Evolutionary conservation across 371 early-diverging fungal species (phyloP).

Genomic region (Syncephalastrum sp.): DNA sequence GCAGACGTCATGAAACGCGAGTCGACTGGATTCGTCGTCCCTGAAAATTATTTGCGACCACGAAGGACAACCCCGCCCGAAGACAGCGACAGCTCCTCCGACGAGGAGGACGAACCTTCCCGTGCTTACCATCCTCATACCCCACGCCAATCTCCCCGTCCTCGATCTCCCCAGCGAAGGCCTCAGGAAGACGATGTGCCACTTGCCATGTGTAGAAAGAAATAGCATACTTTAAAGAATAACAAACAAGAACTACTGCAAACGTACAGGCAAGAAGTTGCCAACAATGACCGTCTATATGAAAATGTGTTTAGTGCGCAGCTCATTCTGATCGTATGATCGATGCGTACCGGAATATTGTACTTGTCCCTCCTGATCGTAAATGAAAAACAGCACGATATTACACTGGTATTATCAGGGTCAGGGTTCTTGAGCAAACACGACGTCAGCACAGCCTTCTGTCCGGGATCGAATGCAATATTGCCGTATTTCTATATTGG

Average conservation of each 20-base stretch:
- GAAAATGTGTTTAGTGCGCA: background rate
- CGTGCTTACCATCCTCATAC: constrained; percentile 4
- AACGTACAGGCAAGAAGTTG: constrained; percentile 75
- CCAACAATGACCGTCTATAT: constrained; percentile 75
- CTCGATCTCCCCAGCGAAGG: constrained; percentile 5
- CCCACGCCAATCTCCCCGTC: constrained; percentile 4
- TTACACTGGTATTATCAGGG: constrained; percentile 54
- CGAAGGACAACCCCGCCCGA: constrained; percentile 5
- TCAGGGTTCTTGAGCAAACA: constrained; percentile 68
- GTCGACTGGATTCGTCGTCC: constrained; percentile 46
- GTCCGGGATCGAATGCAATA: constrained; percentile 92
- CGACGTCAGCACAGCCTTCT: constrained; percentile 92
- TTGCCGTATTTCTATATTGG: constrained; percentile 83
- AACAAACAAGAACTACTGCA: constrained; percentile 23
- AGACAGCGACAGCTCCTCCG: constrained; percentile 15
- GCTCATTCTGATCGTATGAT: background rate
- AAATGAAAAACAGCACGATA: constrained; percentile 88
- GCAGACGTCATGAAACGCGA: constrained; percentile 7
- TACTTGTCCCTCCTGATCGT: constrained; percentile 91
- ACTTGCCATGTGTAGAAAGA: constrained; percentile 22
- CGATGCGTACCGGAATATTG: constrained; percentile 62
- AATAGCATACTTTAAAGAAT: constrained; percentile 3
- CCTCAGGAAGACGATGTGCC: constrained; percentile 17
- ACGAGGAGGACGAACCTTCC: constrained; percentile 18
- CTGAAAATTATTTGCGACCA: constrained; percentile 38